phyloP scores from a whole-genome alignment of 169 alveolate genomes.

The Amoebophrya sp. region DNA sequence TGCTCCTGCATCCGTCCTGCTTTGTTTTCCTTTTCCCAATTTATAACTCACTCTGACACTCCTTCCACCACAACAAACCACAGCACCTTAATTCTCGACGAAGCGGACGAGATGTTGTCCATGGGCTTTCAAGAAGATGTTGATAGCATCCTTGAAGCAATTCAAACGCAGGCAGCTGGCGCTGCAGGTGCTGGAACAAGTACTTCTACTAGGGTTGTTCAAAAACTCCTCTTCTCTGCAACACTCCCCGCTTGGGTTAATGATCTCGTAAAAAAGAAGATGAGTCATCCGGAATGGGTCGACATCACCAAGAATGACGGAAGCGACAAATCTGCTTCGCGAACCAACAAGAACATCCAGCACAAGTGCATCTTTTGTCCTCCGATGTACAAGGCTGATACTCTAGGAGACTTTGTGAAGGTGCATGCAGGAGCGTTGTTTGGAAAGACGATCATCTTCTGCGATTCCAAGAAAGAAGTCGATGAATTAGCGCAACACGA shows the following conservation, averaged over 20 bases:
- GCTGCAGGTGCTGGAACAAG: no score
- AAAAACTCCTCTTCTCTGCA: slow-evolving; percentile 45
- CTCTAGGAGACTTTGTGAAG: slow-evolving; percentile 41
- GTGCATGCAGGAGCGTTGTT: slow-evolving; percentile 42
- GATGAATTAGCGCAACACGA: slow-evolving; percentile 39
- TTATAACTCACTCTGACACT: no score
- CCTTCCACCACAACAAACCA: no score
- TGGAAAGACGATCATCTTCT: slow-evolving; percentile 43
- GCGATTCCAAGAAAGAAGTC: slow-evolving; percentile 40
- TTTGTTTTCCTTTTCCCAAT: no score
- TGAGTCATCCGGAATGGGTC: slow-evolving; percentile 32
- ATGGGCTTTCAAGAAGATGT: slow-evolving; percentile 50
- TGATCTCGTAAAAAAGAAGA: slow-evolving; percentile 38
- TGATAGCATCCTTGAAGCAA: slow-evolving; percentile 33
- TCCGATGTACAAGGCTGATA: slow-evolving; percentile 30
- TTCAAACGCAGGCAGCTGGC: no score
- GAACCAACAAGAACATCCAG: slow-evolving; percentile 39
- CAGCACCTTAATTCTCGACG: slow-evolving; percentile 27
- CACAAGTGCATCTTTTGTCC: slow-evolving; percentile 38
- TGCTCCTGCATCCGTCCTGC: no score
- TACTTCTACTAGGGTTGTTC: no score
- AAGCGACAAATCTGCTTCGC: no score
- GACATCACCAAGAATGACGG: slow-evolving; percentile 36
- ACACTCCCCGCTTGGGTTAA: slow-evolving; percentile 47
- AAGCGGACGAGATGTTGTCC: slow-evolving; percentile 49